phyloP scores from a whole-genome alignment of 306 rosid genomes.

The Geum urbanum region DNA sequence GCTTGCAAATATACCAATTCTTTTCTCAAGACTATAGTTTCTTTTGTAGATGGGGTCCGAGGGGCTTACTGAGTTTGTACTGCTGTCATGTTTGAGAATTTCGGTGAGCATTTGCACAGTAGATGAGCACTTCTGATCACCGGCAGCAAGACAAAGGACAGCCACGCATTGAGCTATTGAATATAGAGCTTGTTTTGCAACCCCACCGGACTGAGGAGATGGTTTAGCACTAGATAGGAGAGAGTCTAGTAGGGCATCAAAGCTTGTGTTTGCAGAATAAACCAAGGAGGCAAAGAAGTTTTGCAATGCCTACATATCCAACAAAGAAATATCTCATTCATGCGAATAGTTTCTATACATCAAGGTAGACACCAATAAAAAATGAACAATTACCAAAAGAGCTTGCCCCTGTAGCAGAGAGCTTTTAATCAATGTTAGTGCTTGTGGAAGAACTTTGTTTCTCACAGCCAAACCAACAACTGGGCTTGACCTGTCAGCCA shows the following conservation, averaged over 20 bases:
- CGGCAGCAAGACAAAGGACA: constrained; percentile 96
- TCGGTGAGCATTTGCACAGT: constrained; percentile 91
- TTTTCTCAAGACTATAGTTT: not conserved
- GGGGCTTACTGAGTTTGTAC: constrained; percentile 67
- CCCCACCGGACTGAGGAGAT: constrained; percentile 91
- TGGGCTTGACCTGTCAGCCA: constrained; percentile 89
- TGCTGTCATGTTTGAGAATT: constrained; percentile 78
- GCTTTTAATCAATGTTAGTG: constrained; percentile 80
- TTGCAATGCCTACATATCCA: constrained; percentile 72
- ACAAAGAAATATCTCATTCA: constrained; percentile 22
- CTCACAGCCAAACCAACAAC: constrained; percentile 87
- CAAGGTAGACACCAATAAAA: constrained; percentile 20
- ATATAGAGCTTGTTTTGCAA: constrained; percentile 94
- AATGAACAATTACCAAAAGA: constrained; percentile 54
- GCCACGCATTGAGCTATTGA: constrained; percentile 97
- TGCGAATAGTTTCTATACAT: constrained; percentile 19
- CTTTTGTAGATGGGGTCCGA: not conserved
- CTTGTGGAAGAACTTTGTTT: constrained; percentile 98
- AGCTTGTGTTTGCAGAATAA: constrained; percentile 88
- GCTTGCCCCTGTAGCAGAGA: constrained; percentile 98
- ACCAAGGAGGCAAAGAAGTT: constrained; percentile 89
- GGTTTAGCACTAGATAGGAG: constrained; percentile 91
- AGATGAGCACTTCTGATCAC: constrained; percentile 78
- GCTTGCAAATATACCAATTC: not conserved
- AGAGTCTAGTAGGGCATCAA: constrained; percentile 83